Base-by-base conservation (phyloP, 2,329 filamentous ascomycete species). In the Beauveria brongniartii region DNA sequence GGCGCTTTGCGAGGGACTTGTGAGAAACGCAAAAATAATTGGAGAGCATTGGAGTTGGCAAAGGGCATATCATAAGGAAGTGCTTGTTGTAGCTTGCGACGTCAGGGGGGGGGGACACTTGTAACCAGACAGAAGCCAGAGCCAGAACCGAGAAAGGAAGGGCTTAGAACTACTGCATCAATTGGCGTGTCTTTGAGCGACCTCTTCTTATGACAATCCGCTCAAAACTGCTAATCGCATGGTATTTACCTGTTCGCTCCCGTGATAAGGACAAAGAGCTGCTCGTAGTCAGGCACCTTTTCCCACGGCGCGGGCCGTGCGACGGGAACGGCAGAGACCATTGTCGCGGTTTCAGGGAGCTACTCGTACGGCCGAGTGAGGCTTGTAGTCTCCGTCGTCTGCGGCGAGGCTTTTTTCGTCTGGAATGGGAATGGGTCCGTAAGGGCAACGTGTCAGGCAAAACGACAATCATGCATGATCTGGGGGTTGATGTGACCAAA, bases 241-340 rank as follows among this genome's bases (percentile, higher is more conserved):
- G 63, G 63, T 59, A 66, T 69, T 61, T 81, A 92, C 91, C 90
- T 92, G 74, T 95, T 96, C 41, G 90, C 90, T 58, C 91, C 91
- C 0, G 91, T 96, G 46, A 96, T 84, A 44, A 96, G 78, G 9
- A 91, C 84, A 70, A 84, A 85, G 52, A 80, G 73, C 68, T 82
- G 81, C 63, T 82, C 75, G 37, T 75, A 66, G 30, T 71, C 59
- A 5, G 71, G 60, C 37, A 70, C 73, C 3, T 61, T 64, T 12
- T 76, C 74, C 74, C 74, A 77, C 9, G 74, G 74, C 41, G 71
- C 70, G 1, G 66, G 51, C 62, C 54, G 55, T n/a, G 28, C 37
- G 30, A 50, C 28, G 12, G 61, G 55, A 8, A 40, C 56, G 20
- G 61, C 56, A 24, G 61, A 44, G 50, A 60, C 51, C 61, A 62